phyloP scores from a whole-genome alignment of 1,284 basidiomycete genomes.

The Ganoderma sinense region DNA sequence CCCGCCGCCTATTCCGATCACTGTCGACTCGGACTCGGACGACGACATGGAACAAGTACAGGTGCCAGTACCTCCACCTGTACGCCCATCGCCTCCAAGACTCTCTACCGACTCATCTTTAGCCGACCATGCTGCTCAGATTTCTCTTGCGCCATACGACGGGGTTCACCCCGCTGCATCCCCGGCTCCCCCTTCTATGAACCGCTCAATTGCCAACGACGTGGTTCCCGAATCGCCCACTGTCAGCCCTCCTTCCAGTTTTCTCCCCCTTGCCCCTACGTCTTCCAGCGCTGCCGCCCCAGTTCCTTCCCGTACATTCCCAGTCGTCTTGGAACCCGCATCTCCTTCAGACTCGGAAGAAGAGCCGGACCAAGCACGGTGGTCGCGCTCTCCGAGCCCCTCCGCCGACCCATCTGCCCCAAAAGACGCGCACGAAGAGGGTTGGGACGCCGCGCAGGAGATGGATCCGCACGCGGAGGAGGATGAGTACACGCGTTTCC shows the following conservation, averaged over 20 bases:
- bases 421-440: conserved; percentile 38
- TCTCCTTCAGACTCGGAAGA: conserved; percentile 18
- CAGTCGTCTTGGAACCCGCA: neutral
- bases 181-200: neutral
- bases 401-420: conserved; percentile 23
- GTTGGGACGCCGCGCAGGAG: conserved; percentile 77
- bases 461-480: conserved; percentile 87
- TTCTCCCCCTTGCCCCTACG: neutral
- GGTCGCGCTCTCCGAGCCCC: conserved; percentile 64
- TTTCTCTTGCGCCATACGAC: conserved; percentile 21
- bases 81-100: conserved; percentile 42
- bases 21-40: conserved; percentile 24
- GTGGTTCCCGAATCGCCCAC: neutral
- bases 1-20: neutral
- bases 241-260: neutral
- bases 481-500: conserved; percentile 90
- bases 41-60: conserved; percentile 35
- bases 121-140: neutral
- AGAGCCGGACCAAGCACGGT: conserved; percentile 41
- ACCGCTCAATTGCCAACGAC: neutral
- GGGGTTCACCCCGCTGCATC: conserved; percentile 36
- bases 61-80: conserved; percentile 58
- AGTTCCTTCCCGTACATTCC: neutral
- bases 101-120: conserved; percentile 10
- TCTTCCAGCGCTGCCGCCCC: neutral